Evolutionary conservation across 2,329 filamentous ascomycete genomes (phyloP).

Genomic region (Ramularia endophylla): DNA sequence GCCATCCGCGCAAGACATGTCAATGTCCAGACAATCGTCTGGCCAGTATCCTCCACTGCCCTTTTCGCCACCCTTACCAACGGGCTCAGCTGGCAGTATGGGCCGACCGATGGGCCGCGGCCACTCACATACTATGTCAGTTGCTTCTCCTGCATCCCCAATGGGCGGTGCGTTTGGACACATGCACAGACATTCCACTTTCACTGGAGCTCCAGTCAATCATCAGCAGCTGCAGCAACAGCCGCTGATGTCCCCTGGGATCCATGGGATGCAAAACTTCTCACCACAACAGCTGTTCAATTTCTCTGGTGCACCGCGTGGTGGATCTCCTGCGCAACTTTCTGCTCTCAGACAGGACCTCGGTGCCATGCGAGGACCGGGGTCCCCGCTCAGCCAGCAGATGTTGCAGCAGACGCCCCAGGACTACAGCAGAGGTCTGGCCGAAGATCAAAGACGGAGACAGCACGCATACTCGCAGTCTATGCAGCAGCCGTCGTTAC

Average conservation of each 20-base stretch:
- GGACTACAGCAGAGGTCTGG: slow-evolving; percentile 32
- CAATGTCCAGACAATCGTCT: slow-evolving; percentile 66
- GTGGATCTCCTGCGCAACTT: slow-evolving; percentile 40
- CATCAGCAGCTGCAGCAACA: slow-evolving; percentile 56
- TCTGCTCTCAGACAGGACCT: slow-evolving; percentile 29
- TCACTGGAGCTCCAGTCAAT: slow-evolving; percentile 58
- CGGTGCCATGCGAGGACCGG: slow-evolving; percentile 31
- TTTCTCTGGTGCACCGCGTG: slow-evolving; percentile 31
- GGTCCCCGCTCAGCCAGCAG: slow-evolving; percentile 56
- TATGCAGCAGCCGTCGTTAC: slow-evolving; percentile 19
- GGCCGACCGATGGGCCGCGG: slow-evolving; percentile 30
- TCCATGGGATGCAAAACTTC: slow-evolving; percentile 42
- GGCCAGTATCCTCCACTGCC: slow-evolving; percentile 69
- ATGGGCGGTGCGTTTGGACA: slow-evolving; percentile 49
- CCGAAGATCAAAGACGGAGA: slow-evolving; percentile 45
- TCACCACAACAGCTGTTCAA: slow-evolving; percentile 26
- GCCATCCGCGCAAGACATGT: slow-evolving; percentile 33
- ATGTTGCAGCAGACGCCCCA: slow-evolving; percentile 23
- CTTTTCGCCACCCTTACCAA: slow-evolving; percentile 77
- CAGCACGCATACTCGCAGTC: slow-evolving; percentile 37
- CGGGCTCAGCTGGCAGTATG: slow-evolving; percentile 66
- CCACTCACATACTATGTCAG: slow-evolving; percentile 52
- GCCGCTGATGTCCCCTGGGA: slow-evolving; percentile 30
- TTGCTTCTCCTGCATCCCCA: slow-evolving; percentile 69
- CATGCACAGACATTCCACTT: slow-evolving; percentile 67